Conservation (phyloP, 106 monocot species). For the Dendrobium officinale region DNA sequence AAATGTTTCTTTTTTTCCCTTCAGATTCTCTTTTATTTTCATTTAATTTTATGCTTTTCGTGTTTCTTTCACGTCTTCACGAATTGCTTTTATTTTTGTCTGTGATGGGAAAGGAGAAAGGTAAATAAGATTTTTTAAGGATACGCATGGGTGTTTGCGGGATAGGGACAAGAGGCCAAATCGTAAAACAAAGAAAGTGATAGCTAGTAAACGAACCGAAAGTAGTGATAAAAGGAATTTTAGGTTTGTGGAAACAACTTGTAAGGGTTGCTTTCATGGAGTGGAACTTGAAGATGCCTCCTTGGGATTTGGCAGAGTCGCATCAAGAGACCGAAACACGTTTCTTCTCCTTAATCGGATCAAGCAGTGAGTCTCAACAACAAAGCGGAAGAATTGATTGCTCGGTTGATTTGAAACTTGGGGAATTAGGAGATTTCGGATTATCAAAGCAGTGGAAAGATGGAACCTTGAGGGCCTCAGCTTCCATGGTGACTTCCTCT, state of each 20-base stretch:
- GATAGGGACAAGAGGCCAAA: background rate
- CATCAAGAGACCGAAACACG: slow-evolving; percentile 1
- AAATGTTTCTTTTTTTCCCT: background rate
- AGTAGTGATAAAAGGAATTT: background rate
- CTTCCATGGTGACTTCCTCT: slow-evolving; percentile 6
- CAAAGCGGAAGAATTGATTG: slow-evolving; percentile 12
- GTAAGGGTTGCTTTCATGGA: slow-evolving; percentile 31
- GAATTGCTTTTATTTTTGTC: background rate
- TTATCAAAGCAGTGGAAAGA: slow-evolving; percentile 9
- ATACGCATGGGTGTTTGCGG: background rate
- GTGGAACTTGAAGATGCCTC: slow-evolving; percentile 59
- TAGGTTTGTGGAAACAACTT: slow-evolving; percentile 6
- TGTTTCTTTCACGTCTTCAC: background rate
- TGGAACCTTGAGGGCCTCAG: background rate
- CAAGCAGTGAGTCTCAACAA: background rate
- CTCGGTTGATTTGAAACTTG: slow-evolving; percentile 46
- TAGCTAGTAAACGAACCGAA: background rate
- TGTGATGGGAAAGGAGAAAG: background rate
- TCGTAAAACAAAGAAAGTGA: background rate
- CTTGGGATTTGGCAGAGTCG: slow-evolving; percentile 42
- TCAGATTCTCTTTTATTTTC: background rate
- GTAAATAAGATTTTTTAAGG: background rate
- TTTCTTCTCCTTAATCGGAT: slow-evolving; percentile 1
- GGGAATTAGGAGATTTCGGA: slow-evolving; percentile 32
- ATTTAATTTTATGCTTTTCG: background rate